A percentile compares a stretch with the other conserved stretches of the same genome.
Conservation (phyloP, 179 eudicot species). For the Carnegiea gigantea region DNA sequence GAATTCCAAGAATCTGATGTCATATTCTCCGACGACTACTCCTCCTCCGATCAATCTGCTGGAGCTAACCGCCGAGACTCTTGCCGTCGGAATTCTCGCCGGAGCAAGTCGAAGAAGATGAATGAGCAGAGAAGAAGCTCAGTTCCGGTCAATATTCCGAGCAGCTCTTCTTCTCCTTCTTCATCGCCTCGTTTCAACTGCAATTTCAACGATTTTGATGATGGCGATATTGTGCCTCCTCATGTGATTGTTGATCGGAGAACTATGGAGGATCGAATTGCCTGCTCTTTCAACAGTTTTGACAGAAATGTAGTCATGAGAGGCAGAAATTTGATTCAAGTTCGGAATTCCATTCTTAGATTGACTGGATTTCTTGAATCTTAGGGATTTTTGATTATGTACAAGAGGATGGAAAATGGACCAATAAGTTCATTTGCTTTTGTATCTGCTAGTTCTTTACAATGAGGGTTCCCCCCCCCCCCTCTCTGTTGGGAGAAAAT, state of each 20-base stretch:
- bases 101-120: not conserved
- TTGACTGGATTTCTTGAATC: conserved; percentile 7
- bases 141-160: not conserved
- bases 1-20: conserved; percentile 14
- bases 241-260: conserved; percentile 1
- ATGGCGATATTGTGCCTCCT: not conserved
- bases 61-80: not conserved
- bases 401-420: not conserved
- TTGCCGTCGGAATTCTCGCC: not conserved
- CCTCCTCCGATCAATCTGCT: conserved; percentile 1
- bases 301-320: not conserved
- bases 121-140: not conserved
- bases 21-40: conserved; percentile 6
- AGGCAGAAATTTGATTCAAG: conserved; percentile 3
- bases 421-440: not conserved
- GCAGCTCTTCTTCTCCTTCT: conserved; percentile 7
- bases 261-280: not conserved
- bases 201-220: not conserved
- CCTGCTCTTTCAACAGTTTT: not conserved
- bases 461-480: too few relatives aligned
- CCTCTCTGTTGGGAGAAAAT: too few relatives aligned
- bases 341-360: conserved; percentile 4
- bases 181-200: not conserved
- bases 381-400: not conserved
- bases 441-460: not conserved